These are phyloP conservation scores for Stephania cephalantha DNA, from an alignment of 164 flowering plant genomes.

Conservation along the genomic window DNA sequence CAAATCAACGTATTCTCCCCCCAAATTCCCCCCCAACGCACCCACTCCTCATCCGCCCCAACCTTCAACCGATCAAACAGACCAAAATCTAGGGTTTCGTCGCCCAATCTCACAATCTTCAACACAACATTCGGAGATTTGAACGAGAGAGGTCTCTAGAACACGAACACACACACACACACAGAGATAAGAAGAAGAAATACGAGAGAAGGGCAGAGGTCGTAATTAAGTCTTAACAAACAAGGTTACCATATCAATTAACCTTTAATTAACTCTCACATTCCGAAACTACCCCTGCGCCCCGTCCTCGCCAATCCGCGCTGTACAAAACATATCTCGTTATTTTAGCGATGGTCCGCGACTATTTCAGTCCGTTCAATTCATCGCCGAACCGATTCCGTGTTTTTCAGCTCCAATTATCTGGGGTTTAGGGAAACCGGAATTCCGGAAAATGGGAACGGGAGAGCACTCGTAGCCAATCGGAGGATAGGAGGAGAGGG, in stretches of 20 bases:
- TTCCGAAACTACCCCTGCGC: conserved; percentile 1
- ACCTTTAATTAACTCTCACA: background rate
- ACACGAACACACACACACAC: background rate
- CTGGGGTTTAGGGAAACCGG: background rate
- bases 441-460: background rate
- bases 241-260: background rate
- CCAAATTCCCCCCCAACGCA: background rate
- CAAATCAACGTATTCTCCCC: background rate
- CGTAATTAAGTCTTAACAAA: background rate
- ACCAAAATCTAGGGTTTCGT: conserved; percentile 5
- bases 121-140: background rate
- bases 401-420: background rate
- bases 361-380: background rate
- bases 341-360: background rate
- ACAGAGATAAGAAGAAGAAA: conserved; percentile 2
- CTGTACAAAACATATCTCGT: background rate
- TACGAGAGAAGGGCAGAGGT: background rate
- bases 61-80: background rate
- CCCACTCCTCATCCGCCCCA: background rate
- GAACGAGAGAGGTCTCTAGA: background rate
- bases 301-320: background rate
- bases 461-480: background rate
- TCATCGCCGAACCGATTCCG: background rate
- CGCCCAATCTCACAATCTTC: background rate
- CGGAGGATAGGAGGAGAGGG: background rate